Base-by-base conservation (phyloP, 805 yeast species). In the Metschnikowia santaceciliae region DNA sequence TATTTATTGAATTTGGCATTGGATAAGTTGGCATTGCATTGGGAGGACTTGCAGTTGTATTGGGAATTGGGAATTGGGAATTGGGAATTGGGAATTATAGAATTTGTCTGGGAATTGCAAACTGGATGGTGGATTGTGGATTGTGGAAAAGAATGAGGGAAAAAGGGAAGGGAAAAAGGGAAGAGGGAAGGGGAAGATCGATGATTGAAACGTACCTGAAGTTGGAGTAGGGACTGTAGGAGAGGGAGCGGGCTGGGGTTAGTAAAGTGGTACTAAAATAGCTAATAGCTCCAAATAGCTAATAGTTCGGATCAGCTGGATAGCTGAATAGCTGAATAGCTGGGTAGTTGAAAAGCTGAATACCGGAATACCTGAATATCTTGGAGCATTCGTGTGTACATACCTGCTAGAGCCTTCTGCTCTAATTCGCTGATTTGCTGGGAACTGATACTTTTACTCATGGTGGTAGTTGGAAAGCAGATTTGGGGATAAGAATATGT, bases 221-320 rank as follows among this genome's bases (percentile, higher is more conserved):
- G 42, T 83, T 81, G 34, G 91, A 86, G 66, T 86, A 87, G 2
- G 91, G 91, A 32, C 83, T 74, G 64, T 86, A 86, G 2, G 88
- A 75, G 30, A 70, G 57, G n/a, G 69, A 67, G 23, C 77, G 71
- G 7, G 86, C 86, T 68, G 51, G 19, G 10, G 48, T 38, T 52
- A 48, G 68, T 66, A 46, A 26, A 26, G 4, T 26, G 30, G 26
- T 23, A 8, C 30, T 26, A 4, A 3, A 26, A 26, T 8, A 8
- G 3, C 30, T 23, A 23, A 23, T 8, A 23, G 10, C n/a, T n/a
- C n/a, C n/a, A 3, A 26, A 26, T 8, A 8, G 3, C 30, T 23
- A 23, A 23, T 8, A 23, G 10, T 2, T 23, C 26, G 7, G 26
- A 23, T 6, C 6, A 23, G 26, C 26, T 23, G 26, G 6, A 23